A percentile compares a stretch with the other conserved stretches of the same genome.
phyloP scores from a whole-genome alignment of 257 asterid genomes.

The Solanum medicagineum region DNA sequence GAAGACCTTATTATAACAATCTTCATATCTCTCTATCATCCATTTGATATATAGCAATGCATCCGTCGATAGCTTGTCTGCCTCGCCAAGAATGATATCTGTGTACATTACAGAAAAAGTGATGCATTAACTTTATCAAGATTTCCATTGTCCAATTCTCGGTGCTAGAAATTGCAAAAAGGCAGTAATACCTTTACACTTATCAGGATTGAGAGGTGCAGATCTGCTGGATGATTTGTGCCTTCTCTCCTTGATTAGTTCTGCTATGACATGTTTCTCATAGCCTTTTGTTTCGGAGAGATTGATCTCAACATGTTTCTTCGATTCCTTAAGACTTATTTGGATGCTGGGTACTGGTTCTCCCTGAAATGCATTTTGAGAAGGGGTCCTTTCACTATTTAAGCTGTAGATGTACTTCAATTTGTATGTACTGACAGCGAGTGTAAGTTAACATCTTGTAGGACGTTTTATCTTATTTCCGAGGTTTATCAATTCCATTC shows the following conservation, averaged over 20 bases:
- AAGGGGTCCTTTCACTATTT: background rate
- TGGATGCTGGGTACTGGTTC: conserved; percentile 64
- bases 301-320: conserved; percentile 56
- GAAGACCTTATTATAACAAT: conserved; percentile 50
- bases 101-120: conserved; percentile 11
- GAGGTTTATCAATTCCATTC: background rate
- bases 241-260: conserved; percentile 49
- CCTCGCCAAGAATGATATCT: conserved; percentile 61
- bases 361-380: conserved; percentile 34
- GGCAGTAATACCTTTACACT: conserved; percentile 43
- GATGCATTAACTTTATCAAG: background rate
- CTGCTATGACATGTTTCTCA: conserved; percentile 63
- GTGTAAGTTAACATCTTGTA: background rate
- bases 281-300: conserved; percentile 71
- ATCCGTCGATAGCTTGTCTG: conserved; percentile 65
- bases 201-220: conserved; percentile 6
- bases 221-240: conserved; percentile 5
- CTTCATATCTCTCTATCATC: conserved; percentile 61
- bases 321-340: conserved; percentile 46
- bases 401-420: background rate
- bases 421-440: background rate
- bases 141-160: background rate
- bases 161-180: background rate
- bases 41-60: conserved; percentile 60
- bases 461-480: background rate